These are phyloP conservation scores for Berberis thunbergii DNA, from an alignment of 164 flowering plant species.

Conservation along the genomic window DNA sequence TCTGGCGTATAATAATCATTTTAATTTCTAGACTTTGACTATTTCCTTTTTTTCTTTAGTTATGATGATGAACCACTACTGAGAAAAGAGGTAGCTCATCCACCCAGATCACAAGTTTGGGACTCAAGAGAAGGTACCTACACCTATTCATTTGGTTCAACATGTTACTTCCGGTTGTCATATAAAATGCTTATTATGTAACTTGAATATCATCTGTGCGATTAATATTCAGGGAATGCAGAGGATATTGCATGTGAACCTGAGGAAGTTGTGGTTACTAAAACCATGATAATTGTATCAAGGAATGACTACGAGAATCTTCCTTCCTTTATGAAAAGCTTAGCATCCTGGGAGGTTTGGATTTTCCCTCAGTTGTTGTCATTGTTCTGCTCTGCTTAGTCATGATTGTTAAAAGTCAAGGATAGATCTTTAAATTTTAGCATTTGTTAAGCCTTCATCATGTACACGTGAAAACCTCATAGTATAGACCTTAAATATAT, in stretches of 20 bases:
- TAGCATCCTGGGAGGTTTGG: slow-evolving; percentile 85
- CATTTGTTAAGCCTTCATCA: neutral
- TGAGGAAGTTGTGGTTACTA: slow-evolving; percentile 16
- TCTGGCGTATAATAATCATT: too few relatives aligned
- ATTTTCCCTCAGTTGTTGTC: neutral
- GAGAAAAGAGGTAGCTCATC: slow-evolving; percentile 6
- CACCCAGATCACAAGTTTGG: slow-evolving; percentile 5
- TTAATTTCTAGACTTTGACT: too few relatives aligned
- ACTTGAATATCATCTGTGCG: neutral
- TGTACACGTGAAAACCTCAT: neutral
- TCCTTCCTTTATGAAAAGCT: slow-evolving; percentile 61
- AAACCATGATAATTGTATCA: slow-evolving; percentile 24
- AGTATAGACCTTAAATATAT: too few relatives aligned
- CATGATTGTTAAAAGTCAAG: neutral
- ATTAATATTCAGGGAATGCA: slow-evolving; percentile 1
- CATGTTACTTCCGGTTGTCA: neutral
- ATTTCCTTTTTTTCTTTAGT: slow-evolving; percentile 2
- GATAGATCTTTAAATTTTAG: neutral
- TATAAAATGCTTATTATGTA: neutral
- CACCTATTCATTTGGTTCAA: neutral
- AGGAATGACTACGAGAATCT: slow-evolving; percentile 66
- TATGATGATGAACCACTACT: neutral
- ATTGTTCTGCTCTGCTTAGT: neutral
- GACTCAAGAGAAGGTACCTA: slow-evolving; percentile 20
- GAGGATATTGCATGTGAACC: slow-evolving; percentile 17